phyloP scores from a whole-genome alignment of 2,329 filamentous ascomycete species.

The Diaporthe sp. region DNA sequence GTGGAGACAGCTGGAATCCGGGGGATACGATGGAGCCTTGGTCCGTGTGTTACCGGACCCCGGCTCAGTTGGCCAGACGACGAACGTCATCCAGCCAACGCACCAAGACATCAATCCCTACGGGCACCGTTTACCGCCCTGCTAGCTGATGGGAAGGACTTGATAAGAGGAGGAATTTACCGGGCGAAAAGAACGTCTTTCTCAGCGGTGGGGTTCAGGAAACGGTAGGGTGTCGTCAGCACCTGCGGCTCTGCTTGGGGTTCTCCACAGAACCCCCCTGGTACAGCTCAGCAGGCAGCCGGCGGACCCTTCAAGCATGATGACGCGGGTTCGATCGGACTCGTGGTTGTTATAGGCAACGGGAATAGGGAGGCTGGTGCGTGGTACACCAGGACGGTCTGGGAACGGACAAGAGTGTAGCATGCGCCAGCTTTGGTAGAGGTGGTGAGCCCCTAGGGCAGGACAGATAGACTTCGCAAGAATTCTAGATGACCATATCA shows the following conservation, averaged over 20 bases:
- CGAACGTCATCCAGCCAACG: slow-evolving; percentile 17
- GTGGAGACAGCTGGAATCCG: slow-evolving; percentile 30
- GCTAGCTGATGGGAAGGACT: slow-evolving; percentile 43
- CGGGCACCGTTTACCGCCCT: slow-evolving; percentile 39
- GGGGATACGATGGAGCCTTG: slow-evolving; percentile 27
- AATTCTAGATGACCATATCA: slow-evolving; percentile 33
- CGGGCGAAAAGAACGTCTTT: slow-evolving; percentile 39
- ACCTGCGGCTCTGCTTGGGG: slow-evolving; percentile 35
- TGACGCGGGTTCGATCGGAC: slow-evolving; percentile 22
- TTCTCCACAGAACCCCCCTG: background rate
- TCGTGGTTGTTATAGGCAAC: slow-evolving; percentile 7
- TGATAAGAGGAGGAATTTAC: slow-evolving; percentile 36
- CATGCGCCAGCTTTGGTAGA: background rate
- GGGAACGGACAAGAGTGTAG: slow-evolving; percentile 20
- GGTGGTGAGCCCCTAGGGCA: background rate
- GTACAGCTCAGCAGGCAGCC: slow-evolving; percentile 30
- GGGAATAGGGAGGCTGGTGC: slow-evolving; percentile 16
- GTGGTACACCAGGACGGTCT: slow-evolving; percentile 24
- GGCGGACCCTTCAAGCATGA: slow-evolving; percentile 22
- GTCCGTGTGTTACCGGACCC: slow-evolving; percentile 19
- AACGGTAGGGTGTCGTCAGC: slow-evolving; percentile 36
- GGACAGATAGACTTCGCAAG: slow-evolving; percentile 10
- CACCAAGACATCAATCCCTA: slow-evolving; percentile 31
- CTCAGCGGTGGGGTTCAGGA: slow-evolving; percentile 39
- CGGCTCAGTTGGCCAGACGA: slow-evolving; percentile 26